phyloP scores from a whole-genome alignment of 2,329 filamentous ascomycete genomes.

The Fusarium brachygibbosum region DNA sequence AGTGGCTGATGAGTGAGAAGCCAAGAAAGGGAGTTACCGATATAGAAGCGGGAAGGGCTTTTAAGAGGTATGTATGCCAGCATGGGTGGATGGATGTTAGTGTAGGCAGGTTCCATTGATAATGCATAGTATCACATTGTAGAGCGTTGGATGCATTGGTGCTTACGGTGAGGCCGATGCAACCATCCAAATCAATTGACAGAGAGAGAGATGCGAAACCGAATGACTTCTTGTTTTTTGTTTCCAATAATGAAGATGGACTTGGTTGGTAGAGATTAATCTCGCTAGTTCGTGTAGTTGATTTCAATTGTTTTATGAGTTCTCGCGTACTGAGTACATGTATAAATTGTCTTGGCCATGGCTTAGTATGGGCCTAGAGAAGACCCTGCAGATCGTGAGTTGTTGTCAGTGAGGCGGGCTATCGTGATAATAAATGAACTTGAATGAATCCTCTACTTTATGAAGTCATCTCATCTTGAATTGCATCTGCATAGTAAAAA shows the following conservation, averaged over 20 bases:
- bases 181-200: constrained; percentile 32
- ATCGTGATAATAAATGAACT: background rate
- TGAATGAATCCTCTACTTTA: background rate
- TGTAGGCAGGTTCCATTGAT: constrained; percentile 3
- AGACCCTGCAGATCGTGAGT: constrained; percentile 8
- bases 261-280: background rate
- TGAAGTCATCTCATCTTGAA: background rate
- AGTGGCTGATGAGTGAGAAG: constrained; percentile 16
- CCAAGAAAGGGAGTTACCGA: constrained; percentile 14
- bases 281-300: constrained; percentile 2
- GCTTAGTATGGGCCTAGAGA: background rate
- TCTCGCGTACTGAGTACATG: background rate
- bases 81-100: constrained; percentile 10
- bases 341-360: background rate
- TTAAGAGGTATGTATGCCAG: background rate
- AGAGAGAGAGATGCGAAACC: constrained; percentile 6
- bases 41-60: constrained; percentile 25
- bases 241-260: background rate
- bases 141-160: background rate
- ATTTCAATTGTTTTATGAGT: background rate
- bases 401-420: background rate
- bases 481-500: background rate
- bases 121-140: constrained; percentile 4
- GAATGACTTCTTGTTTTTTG: background rate
- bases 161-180: constrained; percentile 35